Evolutionary conservation across 768 basidiomycete genomes (phyloP).

Genomic region (Clathrus columnatus): DNA sequence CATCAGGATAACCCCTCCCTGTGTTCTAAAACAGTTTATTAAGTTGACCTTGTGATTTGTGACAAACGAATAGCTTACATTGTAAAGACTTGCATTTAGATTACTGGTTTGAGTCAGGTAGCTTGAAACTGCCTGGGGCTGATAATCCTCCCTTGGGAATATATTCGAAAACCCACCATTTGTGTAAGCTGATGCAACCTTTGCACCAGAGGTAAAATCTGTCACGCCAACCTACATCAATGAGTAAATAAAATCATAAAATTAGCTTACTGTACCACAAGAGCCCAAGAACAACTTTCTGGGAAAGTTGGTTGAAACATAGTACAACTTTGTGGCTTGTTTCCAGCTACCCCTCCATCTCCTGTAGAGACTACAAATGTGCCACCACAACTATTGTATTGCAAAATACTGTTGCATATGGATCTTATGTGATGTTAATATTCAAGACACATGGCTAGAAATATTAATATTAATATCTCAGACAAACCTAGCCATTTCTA

Average conservation of each 20-base stretch:
- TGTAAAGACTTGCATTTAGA: not conserved
- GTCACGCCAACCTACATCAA: conserved; percentile 11
- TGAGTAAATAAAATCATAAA: not conserved
- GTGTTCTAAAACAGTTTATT: not conserved
- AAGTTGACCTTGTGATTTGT: not conserved
- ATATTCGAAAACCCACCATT: conserved; percentile 17
- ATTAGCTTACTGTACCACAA: not conserved
- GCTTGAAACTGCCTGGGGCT: conserved; percentile 20
- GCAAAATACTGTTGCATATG: too few relatives aligned
- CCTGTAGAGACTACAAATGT: too few relatives aligned
- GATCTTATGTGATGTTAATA: too few relatives aligned
- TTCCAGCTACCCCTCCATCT: too few relatives aligned
- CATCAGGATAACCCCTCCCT: conserved; percentile 17
- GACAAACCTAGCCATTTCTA: too few relatives aligned
- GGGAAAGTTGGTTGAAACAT: conserved; percentile 14
- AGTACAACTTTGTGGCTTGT: too few relatives aligned
- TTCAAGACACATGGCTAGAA: too few relatives aligned
- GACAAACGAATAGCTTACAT: not conserved
- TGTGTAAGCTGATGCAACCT: conserved; percentile 12
- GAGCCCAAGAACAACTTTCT: conserved; percentile 11
- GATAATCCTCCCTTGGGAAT: conserved; percentile 18
- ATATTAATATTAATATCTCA: too few relatives aligned
- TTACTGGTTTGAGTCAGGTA: conserved; percentile 32
- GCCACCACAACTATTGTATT: too few relatives aligned
- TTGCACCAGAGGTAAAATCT: conserved; percentile 7